phyloP scores from a whole-genome alignment of 768 basidiomycete species.

The Hydnomerulius pinastri region DNA sequence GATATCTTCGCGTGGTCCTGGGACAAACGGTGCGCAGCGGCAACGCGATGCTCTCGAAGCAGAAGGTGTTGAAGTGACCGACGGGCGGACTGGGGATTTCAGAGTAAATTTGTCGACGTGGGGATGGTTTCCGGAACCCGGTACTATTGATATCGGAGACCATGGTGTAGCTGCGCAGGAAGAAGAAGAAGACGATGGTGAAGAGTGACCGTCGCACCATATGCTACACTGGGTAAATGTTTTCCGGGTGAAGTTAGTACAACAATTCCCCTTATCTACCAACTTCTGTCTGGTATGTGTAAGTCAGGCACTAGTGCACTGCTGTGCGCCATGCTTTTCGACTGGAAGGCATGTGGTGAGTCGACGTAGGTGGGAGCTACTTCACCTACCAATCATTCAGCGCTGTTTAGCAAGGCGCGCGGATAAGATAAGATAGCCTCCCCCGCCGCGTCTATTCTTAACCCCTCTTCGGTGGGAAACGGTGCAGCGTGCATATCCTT shows the following conservation, averaged over 20 bases:
- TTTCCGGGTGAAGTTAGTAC: neutral
- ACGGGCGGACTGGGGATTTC: slow-evolving; percentile 55
- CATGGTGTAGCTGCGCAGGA: neutral
- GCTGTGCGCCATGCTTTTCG: neutral
- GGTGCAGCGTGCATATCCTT: neutral
- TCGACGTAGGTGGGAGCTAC: neutral
- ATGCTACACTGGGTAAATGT: neutral
- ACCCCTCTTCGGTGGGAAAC: neutral
- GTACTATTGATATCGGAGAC: slow-evolving; percentile 22
- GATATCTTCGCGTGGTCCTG: slow-evolving; percentile 84
- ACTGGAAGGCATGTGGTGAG: neutral
- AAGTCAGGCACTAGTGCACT: neutral
- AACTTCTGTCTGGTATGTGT: neutral
- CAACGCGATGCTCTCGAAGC: slow-evolving; percentile 77
- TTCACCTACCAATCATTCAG: neutral
- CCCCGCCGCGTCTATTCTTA: neutral
- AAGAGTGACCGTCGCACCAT: neutral
- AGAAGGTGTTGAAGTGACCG: slow-evolving; percentile 79
- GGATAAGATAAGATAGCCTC: neutral
- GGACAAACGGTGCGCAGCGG: slow-evolving; percentile 72
- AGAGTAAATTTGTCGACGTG: slow-evolving; percentile 56
- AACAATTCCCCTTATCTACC: too few relatives aligned
- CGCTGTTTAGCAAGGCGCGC: neutral
- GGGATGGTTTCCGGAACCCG: slow-evolving; percentile 67
- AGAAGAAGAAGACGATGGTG: neutral